Evolutionary conservation across 1,284 basidiomycete species (phyloP).

Genomic region (Schizophyllum amplum): DNA sequence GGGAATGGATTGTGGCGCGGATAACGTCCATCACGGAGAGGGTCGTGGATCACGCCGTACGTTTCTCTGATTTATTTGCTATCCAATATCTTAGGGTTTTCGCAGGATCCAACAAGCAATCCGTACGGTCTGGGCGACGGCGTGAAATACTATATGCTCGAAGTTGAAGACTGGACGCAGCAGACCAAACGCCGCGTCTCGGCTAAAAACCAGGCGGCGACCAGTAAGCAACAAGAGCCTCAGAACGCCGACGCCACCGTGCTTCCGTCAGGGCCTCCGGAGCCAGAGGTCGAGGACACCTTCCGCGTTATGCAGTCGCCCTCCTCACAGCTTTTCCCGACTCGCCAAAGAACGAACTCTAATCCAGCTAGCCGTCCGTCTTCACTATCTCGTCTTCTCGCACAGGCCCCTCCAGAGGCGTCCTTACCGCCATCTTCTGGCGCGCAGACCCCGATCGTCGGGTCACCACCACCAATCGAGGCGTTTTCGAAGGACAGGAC

Average conservation of each 20-base stretch:
- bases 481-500: conserved; percentile 23
- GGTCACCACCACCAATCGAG: conserved; percentile 12
- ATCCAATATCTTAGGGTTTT: conserved; percentile 1
- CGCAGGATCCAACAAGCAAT: conserved; percentile 63
- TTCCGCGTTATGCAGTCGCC: conserved; percentile 54
- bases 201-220: conserved; percentile 41
- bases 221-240: conserved; percentile 20
- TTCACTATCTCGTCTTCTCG: conserved; percentile 65
- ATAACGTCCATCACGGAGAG: conserved; percentile 85
- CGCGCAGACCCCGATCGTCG: conserved; percentile 7
- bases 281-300: conserved; percentile 59
- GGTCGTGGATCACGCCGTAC: conserved; percentile 72
- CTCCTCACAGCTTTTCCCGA: conserved; percentile 55
- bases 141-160: conserved; percentile 87
- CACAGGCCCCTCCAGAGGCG: conserved; percentile 51
- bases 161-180: conserved; percentile 90
- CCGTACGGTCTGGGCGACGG: conserved; percentile 83
- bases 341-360: conserved; percentile 55
- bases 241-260: conserved; percentile 23
- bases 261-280: conserved; percentile 47
- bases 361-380: conserved; percentile 63
- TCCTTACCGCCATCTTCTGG: conserved; percentile 22
- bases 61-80: conserved; percentile 18
- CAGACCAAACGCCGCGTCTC: conserved; percentile 51
- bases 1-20: conserved; percentile 92